Evolutionary conservation across 129 eudicot genomes (phyloP).

Genomic region (Escallonia herrerae): DNA sequence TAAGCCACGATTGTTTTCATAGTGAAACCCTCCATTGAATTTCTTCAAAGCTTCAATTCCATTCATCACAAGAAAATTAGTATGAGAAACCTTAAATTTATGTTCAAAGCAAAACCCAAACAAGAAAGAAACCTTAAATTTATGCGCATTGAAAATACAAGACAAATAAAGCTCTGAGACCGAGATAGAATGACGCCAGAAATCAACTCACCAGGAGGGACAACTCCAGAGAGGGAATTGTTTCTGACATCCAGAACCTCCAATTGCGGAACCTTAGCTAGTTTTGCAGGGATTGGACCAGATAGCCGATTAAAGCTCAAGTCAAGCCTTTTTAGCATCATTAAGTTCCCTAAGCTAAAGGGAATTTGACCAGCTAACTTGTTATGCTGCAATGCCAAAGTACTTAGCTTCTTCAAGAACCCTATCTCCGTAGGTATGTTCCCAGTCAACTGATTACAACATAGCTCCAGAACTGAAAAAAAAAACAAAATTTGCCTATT

Average conservation of each 20-base stretch:
- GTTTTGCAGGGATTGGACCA: constrained; percentile 49
- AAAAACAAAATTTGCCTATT: not conserved
- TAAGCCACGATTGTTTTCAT: constrained; percentile 50
- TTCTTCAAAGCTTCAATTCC: constrained; percentile 30
- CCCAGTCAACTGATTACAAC: constrained; percentile 69
- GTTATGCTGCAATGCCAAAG: constrained; percentile 52
- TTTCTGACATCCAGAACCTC: constrained; percentile 59
- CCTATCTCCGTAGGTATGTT: constrained; percentile 74
- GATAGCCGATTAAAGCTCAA: constrained; percentile 64
- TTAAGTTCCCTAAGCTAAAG: constrained; percentile 47
- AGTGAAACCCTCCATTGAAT: constrained; percentile 38
- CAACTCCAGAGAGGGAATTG: constrained; percentile 67
- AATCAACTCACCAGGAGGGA: constrained; percentile 54
- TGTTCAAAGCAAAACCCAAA: not conserved
- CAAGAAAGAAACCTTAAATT: not conserved
- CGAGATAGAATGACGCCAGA: not conserved
- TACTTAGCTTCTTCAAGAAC: constrained; percentile 43
- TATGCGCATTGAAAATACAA: too few relatives aligned
- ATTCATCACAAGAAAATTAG: not conserved
- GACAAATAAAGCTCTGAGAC: not conserved
- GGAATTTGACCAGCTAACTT: constrained; percentile 63
- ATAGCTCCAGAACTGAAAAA: constrained; percentile 58
- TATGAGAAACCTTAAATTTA: not conserved
- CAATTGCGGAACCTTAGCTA: constrained; percentile 40
- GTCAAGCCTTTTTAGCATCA: constrained; percentile 48